Conservation (phyloP, 78 protist genomes). For the Dictyostelium discoideum region DNA sequence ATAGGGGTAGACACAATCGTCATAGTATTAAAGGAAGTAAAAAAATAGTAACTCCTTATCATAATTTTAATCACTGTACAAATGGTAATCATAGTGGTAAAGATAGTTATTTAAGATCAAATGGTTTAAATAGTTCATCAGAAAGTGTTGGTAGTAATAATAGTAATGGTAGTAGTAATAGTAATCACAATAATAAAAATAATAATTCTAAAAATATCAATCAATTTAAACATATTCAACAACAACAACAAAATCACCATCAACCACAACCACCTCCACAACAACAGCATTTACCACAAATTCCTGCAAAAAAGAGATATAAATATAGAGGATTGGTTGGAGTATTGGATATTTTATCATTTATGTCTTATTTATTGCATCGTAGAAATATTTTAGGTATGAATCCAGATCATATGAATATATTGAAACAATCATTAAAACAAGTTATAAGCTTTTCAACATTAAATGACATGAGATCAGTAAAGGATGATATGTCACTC, state of each 20-base stretch:
- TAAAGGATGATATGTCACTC: constrained; percentile 31
- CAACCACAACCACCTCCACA: not conserved
- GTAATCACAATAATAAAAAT: not conserved
- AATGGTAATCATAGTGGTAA: not conserved
- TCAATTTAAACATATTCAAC: not conserved
- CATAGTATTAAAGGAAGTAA: not conserved
- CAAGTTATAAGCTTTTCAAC: constrained; percentile 12
- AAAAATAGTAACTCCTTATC: not conserved
- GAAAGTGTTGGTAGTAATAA: constrained; percentile 10
- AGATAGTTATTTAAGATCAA: not conserved
- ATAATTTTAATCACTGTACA: not conserved
- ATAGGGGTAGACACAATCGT: not conserved
- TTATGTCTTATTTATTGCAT: not conserved
- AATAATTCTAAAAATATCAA: not conserved
- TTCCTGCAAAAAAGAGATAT: not conserved
- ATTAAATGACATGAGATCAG: not conserved
- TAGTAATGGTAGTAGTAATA: not conserved
- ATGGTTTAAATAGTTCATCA: not conserved
- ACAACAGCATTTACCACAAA: not conserved
- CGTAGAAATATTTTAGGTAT: not conserved
- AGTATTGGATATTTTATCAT: not conserved
- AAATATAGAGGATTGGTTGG: not conserved
- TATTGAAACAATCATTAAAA: not conserved
- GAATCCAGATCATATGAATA: not conserved
- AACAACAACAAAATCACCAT: constrained; percentile 2